A percentile compares a stretch with the other conserved stretches of the same genome.
phyloP scores from a whole-genome alignment of 2,329 filamentous ascomycete genomes.

The Scytalidium sp. region DNA sequence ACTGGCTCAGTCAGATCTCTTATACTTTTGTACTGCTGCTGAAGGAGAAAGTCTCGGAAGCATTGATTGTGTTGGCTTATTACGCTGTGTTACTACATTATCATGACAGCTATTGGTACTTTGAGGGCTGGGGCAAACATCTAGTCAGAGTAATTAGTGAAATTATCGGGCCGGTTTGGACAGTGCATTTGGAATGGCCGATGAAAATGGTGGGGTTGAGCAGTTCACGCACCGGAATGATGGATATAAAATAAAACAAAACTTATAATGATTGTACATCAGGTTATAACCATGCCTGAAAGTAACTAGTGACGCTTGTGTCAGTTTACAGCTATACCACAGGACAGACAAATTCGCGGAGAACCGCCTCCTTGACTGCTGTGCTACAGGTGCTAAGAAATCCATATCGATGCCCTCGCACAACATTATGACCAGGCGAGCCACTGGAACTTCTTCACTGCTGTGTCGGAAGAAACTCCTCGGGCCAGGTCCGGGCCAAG shows the following conservation, averaged over 20 bases:
- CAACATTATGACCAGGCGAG: too few species aligned
- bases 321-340: too few species aligned
- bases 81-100: slow-evolving; percentile 33
- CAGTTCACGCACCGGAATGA: background rate
- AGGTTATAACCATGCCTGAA: too few species aligned
- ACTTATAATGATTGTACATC: too few species aligned
- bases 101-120: background rate
- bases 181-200: background rate
- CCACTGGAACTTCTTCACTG: too few species aligned
- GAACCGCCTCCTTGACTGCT: too few species aligned
- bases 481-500: too few species aligned
- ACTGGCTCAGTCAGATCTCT: background rate
- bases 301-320: too few species aligned
- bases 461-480: too few species aligned
- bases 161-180: background rate
- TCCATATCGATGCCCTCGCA: too few species aligned
- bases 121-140: background rate
- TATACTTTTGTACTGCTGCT: slow-evolving; percentile 16
- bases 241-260: background rate
- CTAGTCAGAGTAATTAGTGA: background rate
- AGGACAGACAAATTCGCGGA: too few species aligned
- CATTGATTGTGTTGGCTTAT: slow-evolving; percentile 33
- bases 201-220: background rate
- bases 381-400: too few species aligned
- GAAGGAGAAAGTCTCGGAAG: slow-evolving; percentile 27